Conservation (phyloP, 202 grass and related monocot species). For the Brachypodium distachyon region DNA sequence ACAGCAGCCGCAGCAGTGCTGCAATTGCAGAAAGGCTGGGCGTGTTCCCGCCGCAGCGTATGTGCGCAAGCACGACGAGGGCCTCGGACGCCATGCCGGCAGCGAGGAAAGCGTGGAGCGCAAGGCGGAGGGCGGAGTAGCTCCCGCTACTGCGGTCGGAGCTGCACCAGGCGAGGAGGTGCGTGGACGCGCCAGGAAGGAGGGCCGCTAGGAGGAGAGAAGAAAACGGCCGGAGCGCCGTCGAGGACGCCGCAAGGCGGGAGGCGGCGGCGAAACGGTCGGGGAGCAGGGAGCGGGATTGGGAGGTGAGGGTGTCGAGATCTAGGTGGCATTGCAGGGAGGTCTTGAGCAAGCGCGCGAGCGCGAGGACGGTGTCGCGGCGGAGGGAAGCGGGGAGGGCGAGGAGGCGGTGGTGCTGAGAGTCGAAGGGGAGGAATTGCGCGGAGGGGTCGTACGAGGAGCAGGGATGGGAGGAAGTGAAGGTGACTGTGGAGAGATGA, state of each 20-base stretch:
- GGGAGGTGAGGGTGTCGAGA: conserved; percentile 27
- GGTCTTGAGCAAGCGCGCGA: conserved; percentile 46
- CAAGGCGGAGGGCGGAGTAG: conserved; percentile 39
- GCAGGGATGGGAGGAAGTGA: background rate
- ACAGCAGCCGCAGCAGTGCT: conserved; percentile 45
- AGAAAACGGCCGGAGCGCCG: conserved; percentile 24
- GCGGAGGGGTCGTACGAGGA: conserved; percentile 33
- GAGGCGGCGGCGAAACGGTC: conserved; percentile 42
- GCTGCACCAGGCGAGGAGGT: conserved; percentile 31
- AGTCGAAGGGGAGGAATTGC: conserved; percentile 44
- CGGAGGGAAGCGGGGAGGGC: conserved; percentile 36
- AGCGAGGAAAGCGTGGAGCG: conserved; percentile 63
- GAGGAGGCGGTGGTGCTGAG: conserved; percentile 5
- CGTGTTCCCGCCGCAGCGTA: conserved; percentile 17
- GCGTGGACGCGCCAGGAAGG: background rate
- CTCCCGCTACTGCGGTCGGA: background rate
- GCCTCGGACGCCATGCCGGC: conserved; percentile 54
- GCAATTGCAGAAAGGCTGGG: conserved; percentile 48
- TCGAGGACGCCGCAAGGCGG: conserved; percentile 15
- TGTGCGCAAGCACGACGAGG: conserved; percentile 21
- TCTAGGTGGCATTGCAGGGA: conserved; percentile 32
- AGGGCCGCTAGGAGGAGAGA: conserved; percentile 20
- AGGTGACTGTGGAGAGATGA: background rate
- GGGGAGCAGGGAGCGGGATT: background rate
- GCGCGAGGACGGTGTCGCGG: conserved; percentile 36